These are phyloP conservation scores for Striga hermonthica DNA, from an alignment of 305 asterid species.

Conservation along the genomic window DNA sequence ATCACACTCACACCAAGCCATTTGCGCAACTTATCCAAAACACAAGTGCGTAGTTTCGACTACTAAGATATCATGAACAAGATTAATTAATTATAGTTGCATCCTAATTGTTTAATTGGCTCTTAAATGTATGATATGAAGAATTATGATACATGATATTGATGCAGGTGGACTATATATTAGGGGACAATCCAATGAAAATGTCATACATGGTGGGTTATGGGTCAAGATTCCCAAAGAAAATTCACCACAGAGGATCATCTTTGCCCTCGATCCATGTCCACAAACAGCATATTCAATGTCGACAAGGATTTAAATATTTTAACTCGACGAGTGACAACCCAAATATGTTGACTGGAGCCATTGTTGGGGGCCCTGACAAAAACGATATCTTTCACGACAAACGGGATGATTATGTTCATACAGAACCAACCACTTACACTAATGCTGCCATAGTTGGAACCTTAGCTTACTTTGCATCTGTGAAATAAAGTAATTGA, in stretches of 20 bases:
- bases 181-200: constrained; percentile 76
- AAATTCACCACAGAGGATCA: constrained; percentile 81
- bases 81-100: background rate
- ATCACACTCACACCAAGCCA: constrained; percentile 35
- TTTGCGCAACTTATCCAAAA: constrained; percentile 45
- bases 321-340: constrained; percentile 54
- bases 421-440: constrained; percentile 85
- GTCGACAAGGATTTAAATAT: constrained; percentile 51
- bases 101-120: too few relatives aligned
- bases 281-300: constrained; percentile 54
- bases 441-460: constrained; percentile 85
- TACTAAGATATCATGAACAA: too few relatives aligned
- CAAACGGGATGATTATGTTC: constrained; percentile 60
- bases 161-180: constrained; percentile 69
- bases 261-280: constrained; percentile 57
- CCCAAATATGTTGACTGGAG: constrained; percentile 63
- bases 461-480: constrained; percentile 74
- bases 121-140: too few relatives aligned
- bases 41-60: constrained; percentile 39
- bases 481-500: too few relatives aligned
- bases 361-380: constrained; percentile 85
- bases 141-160: background rate
- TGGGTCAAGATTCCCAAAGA: constrained; percentile 56
- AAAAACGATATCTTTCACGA: constrained; percentile 72
- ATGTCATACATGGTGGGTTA: constrained; percentile 94